Percentiles rank a stretch among this genome's conserved stretches.
Evolutionary conservation across 2,329 filamentous ascomycete genomes (phyloP).

Genomic region (Venturia pyrina): DNA sequence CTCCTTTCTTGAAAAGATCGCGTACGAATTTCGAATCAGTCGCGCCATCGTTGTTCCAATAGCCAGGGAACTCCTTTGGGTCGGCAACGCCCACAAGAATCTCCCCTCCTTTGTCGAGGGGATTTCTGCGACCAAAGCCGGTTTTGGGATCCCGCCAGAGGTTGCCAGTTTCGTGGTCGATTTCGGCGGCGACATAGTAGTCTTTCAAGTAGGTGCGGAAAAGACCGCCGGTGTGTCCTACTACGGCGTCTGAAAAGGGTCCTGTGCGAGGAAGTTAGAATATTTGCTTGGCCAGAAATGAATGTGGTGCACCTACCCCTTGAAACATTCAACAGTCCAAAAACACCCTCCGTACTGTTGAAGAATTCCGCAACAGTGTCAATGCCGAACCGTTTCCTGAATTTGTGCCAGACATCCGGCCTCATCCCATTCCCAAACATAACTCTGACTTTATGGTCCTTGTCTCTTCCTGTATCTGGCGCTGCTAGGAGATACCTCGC

Average conservation of each 20-base stretch:
- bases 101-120: conserved; percentile 63
- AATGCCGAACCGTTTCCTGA: conserved; percentile 54
- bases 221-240: conserved; percentile 62
- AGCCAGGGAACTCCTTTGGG: conserved; percentile 54
- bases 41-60: conserved; percentile 57
- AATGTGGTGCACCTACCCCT: conserved; percentile 20
- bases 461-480: conserved; percentile 52
- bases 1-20: conserved; percentile 37
- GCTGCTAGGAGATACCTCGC: conserved; percentile 62
- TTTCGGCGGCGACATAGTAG: conserved; percentile 53
- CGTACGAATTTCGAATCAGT: conserved; percentile 46
- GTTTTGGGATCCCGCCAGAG: conserved; percentile 57
- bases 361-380: conserved; percentile 62
- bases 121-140: conserved; percentile 52
- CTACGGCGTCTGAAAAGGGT: conserved; percentile 51
- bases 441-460: conserved; percentile 45
- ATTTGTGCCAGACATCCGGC: conserved; percentile 58
- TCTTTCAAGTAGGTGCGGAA: conserved; percentile 44
- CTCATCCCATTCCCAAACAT: conserved; percentile 60
- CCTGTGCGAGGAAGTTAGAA: conserved; percentile 25
- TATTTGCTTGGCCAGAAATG: background rate
- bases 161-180: conserved; percentile 59
- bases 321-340: conserved; percentile 50
- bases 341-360: conserved; percentile 64
- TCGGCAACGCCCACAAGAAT: conserved; percentile 55